Conservation (phyloP, 2,329 filamentous ascomycete genomes). For the Sphaerostilbella broomeana region DNA sequence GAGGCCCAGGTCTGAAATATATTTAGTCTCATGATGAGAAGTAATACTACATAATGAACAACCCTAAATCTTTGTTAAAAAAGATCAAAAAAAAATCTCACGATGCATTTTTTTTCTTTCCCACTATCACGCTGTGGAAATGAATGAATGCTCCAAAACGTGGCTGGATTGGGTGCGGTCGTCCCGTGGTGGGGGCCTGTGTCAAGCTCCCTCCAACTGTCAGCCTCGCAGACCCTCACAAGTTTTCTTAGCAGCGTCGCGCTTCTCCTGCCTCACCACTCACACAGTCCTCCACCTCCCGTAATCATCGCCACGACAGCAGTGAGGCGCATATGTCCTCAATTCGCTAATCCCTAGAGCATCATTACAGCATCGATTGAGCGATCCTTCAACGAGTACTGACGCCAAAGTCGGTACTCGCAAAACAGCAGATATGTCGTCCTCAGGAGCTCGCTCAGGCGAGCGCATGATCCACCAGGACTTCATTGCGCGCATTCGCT, state of each 20-base stretch:
- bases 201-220: constrained; percentile 3
- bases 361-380: neutral
- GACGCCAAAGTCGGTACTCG: neutral
- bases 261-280: constrained; percentile 5
- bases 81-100: no score
- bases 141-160: no score
- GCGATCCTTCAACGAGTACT: neutral
- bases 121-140: no score
- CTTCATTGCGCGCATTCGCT: constrained; percentile 93
- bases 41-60: constrained; percentile 10
- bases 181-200: constrained; percentile 8
- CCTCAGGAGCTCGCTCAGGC: constrained; percentile 35
- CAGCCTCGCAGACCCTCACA: constrained; percentile 8
- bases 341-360: neutral
- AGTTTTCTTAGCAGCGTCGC: constrained; percentile 4
- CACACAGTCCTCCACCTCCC: neutral
- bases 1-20: constrained; percentile 10
- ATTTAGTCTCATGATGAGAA: constrained; percentile 10
- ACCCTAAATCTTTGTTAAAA: no score
- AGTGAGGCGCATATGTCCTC: neutral
- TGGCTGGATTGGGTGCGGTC: no score
- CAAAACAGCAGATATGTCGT: constrained; percentile 24
- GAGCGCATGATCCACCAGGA: constrained; percentile 76
- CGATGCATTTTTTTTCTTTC: no score
- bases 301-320: neutral